Evolutionary conservation across 2,329 filamentous ascomycete species (phyloP).

Genomic region (Fusarium dlaminii): DNA sequence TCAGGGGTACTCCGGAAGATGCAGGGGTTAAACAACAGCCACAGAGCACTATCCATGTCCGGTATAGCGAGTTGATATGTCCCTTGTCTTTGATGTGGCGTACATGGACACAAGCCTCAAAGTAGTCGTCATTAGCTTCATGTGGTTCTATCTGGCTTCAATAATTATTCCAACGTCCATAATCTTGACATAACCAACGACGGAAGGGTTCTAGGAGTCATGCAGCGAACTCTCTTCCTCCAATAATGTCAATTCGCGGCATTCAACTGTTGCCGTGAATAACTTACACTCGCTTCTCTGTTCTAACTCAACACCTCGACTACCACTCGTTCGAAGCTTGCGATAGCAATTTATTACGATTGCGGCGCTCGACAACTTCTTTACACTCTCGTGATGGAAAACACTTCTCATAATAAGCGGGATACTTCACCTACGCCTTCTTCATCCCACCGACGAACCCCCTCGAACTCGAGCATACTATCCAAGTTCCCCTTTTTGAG

Average conservation of each 20-base stretch:
- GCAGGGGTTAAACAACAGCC: slow-evolving; percentile 30
- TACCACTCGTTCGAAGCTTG: neutral
- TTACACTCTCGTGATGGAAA: slow-evolving; percentile 28
- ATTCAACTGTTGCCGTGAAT: slow-evolving; percentile 8
- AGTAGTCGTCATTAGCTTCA: slow-evolving; percentile 29
- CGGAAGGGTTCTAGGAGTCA: neutral
- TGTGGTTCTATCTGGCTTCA: slow-evolving; percentile 21
- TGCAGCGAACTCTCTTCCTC: neutral
- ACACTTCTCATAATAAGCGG: neutral
- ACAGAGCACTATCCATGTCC: slow-evolving; percentile 20
- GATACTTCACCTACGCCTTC: slow-evolving; percentile 28
- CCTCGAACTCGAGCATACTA: slow-evolving; percentile 71
- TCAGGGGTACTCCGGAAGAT: slow-evolving; percentile 34
- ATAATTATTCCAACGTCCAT: neutral
- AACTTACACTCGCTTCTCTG: neutral
- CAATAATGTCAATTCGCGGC: slow-evolving; percentile 10
- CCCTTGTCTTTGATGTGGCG: slow-evolving; percentile 12
- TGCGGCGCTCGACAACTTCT: neutral
- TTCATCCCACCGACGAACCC: slow-evolving; percentile 53
- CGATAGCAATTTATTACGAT: neutral
- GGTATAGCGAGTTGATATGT: neutral
- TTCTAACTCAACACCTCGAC: neutral
- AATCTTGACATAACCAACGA: neutral
- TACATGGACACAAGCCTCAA: slow-evolving; percentile 2
- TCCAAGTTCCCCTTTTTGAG: slow-evolving; percentile 77